These are phyloP conservation scores for Priceomyces carsonii DNA, from an alignment of 805 yeast genomes.

Conservation along the genomic window DNA sequence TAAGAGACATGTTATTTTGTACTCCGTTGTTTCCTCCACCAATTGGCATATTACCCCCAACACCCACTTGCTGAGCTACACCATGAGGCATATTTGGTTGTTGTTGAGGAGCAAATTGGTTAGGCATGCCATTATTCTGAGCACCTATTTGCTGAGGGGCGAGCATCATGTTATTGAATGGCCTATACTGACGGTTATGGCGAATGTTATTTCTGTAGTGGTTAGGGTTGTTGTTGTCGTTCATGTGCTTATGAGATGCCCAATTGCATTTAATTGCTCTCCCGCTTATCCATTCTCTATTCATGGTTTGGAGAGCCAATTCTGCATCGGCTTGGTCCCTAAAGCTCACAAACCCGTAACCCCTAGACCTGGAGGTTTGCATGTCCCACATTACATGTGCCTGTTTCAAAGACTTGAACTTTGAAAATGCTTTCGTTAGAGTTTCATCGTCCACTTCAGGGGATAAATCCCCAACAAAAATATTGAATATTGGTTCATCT, in stretches of 20 bases:
- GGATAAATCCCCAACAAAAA: slow-evolving; percentile 85
- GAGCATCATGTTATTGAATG: slow-evolving; percentile 14
- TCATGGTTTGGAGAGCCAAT: slow-evolving; percentile 68
- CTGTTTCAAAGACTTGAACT: slow-evolving; percentile 63
- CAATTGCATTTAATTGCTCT: slow-evolving; percentile 82
- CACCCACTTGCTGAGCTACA: slow-evolving; percentile 2
- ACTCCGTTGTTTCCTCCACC: slow-evolving; percentile 5
- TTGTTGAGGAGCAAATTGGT: slow-evolving; percentile 9
- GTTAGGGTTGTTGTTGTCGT: slow-evolving; percentile 14
- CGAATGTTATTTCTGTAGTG: slow-evolving; percentile 11
- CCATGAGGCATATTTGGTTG: slow-evolving; percentile 4
- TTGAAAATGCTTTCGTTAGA: slow-evolving; percentile 55
- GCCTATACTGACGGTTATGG: slow-evolving; percentile 17
- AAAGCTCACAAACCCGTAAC: slow-evolving; percentile 89
- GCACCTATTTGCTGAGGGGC: slow-evolving; percentile 12
- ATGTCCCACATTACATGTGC: slow-evolving; percentile 98
- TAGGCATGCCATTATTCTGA: slow-evolving; percentile 11
- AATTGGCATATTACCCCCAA: slow-evolving; percentile 2
- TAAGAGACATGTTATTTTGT: slow-evolving; percentile 23
- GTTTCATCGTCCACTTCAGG: slow-evolving; percentile 80
- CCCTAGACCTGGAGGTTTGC: slow-evolving; percentile 90
- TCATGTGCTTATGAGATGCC: slow-evolving; percentile 71
- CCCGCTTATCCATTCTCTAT: slow-evolving; percentile 70
- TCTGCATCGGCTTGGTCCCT: slow-evolving; percentile 68
- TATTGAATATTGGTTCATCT: slow-evolving; percentile 58